Conservation (phyloP, 2,329 filamentous ascomycete species). For the Xylariaceae sp. region DNA sequence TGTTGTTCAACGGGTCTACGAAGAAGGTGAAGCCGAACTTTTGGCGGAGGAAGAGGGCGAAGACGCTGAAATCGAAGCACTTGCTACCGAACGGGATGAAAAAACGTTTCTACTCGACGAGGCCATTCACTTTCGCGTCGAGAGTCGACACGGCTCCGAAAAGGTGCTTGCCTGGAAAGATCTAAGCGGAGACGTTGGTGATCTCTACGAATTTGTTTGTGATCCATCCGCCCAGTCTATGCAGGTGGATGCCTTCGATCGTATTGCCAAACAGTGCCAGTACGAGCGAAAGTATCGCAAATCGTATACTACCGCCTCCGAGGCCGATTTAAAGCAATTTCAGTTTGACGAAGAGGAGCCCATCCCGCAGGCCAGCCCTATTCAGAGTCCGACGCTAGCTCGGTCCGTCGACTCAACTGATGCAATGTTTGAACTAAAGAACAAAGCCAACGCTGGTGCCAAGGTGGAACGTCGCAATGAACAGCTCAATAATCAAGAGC, state of each 20-base stretch:
- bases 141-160: slow-evolving; percentile 72
- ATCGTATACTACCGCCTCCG: slow-evolving; percentile 71
- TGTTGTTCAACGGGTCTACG: slow-evolving; percentile 91
- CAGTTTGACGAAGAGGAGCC: slow-evolving; percentile 63
- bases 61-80: slow-evolving; percentile 68
- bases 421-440: slow-evolving; percentile 48
- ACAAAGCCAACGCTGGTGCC: slow-evolving; percentile 41
- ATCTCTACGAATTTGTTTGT: slow-evolving; percentile 98
- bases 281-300: slow-evolving; percentile 94
- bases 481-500: slow-evolving; percentile 28
- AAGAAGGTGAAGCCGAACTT: slow-evolving; percentile 92
- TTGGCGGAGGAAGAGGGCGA: slow-evolving; percentile 85
- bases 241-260: slow-evolving; percentile 74
- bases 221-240: slow-evolving; percentile 64
- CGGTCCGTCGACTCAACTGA: slow-evolving; percentile 54
- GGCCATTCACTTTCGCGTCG: slow-evolving; percentile 77
- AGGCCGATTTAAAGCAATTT: slow-evolving; percentile 76
- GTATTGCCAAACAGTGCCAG: slow-evolving; percentile 84
- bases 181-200: slow-evolving; percentile 84
- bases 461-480: slow-evolving; percentile 29
- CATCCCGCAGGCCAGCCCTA: slow-evolving; percentile 58
- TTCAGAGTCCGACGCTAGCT: slow-evolving; percentile 52
- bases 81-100: slow-evolving; percentile 82
- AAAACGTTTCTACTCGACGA: slow-evolving; percentile 97
- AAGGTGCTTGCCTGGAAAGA: slow-evolving; percentile 93